Evolutionary conservation across 129 eudicot species (phyloP), one percentile per base, ranked within the genome.

Genomic region (Centrapalus pauciflorus): DNA sequence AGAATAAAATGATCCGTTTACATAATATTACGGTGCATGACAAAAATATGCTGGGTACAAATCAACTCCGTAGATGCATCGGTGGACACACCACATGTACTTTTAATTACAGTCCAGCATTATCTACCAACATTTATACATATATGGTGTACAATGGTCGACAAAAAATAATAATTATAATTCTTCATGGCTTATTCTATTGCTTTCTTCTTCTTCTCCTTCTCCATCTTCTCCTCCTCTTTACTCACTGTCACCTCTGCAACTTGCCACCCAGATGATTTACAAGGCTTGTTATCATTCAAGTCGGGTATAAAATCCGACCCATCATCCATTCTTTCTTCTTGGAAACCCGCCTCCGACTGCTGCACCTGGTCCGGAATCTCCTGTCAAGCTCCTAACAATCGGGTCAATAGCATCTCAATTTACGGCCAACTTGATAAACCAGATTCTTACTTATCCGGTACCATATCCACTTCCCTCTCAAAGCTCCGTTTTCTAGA

Each of bases 361-460:
- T 86, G 93, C 69, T 86, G 84, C 76, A 37, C 55, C 4, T 86
- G 88, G 93, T 6, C 23, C 16, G 85, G 85, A 10, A 25, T 85
- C 11, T 21, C 81, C 3, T 82, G 88, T 66, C 72, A 27, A 13
- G 17, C 58, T 28, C 43, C 70, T 26, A 14, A 54, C 5, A 37
- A 56, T 50, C 80, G 93, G 20, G 93, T 86, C 76, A 76, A 57
- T 0, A 28, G 29, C 6, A 3, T 85, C 3, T 9, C 41, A 0
- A 35, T 85, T 2, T 4, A 1, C 2, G 85, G 88, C 20, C 70
- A 60, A 67, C 74, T 55, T 59, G 52, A 50, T 19, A 77, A 57
- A 9, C 64, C 76, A 12, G 67, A 67, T 28, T 3, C 46, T 3
- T 64, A 11, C 26, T 54, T 85, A 25, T 45, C 85, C 0, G 88